Evolutionary conservation across 139 green algal genomes (phyloP).

Genomic region (Closterium sp.): DNA sequence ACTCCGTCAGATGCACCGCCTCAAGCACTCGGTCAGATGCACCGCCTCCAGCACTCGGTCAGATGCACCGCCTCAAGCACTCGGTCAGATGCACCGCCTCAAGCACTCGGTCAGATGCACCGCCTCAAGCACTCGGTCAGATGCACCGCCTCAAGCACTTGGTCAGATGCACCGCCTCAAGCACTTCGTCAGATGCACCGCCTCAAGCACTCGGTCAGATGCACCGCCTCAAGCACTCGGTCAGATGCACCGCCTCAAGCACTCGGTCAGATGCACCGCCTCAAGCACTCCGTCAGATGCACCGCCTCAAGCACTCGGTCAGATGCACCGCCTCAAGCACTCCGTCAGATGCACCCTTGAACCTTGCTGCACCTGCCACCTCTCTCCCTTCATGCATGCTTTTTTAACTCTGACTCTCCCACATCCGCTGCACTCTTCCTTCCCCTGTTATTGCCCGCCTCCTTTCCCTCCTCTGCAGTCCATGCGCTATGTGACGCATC

Average conservation of each 20-base stretch:
- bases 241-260: slow-evolving; percentile 12
- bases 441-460: not conserved
- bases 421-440: not conserved
- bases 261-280: not conserved
- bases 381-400: not conserved
- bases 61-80: slow-evolving; percentile 19
- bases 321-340: slow-evolving; percentile 14
- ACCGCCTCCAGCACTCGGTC: too few species aligned
- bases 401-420: slow-evolving; percentile 11
- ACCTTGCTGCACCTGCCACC: not conserved
- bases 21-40: not conserved
- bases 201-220: slow-evolving; percentile 1
- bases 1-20: slow-evolving; percentile 10
- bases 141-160: slow-evolving; percentile 12
- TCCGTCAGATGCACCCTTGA: not conserved
- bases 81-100: slow-evolving; percentile 14
- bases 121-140: slow-evolving; percentile 10
- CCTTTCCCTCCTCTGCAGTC: slow-evolving; percentile 12
- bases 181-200: too few species aligned
- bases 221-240: slow-evolving; percentile 13
- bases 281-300: too few species aligned
- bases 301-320: slow-evolving; percentile 10
- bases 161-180: not conserved
- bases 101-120: not conserved
- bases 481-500: slow-evolving; percentile 15